phyloP scores from a whole-genome alignment of 148 eudicot species.

The Rheum nobile region DNA sequence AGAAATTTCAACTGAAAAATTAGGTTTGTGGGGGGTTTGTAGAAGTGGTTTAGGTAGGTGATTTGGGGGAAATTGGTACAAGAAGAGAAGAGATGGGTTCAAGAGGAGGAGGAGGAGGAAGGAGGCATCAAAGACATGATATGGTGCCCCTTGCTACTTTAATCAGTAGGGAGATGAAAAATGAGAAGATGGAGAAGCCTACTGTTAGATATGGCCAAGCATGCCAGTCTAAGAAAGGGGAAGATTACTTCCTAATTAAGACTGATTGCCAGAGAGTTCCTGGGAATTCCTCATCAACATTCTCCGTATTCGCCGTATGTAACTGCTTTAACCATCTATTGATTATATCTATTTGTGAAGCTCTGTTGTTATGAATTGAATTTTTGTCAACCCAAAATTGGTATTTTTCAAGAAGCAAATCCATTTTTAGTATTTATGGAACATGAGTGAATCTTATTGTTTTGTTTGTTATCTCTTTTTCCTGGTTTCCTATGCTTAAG shows the following conservation, averaged over 20 bases:
- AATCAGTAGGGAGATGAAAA: slow-evolving; percentile 54
- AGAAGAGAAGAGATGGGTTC: neutral
- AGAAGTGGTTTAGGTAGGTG: neutral
- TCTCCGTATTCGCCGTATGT: slow-evolving; percentile 77
- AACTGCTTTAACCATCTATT: neutral
- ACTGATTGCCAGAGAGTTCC: slow-evolving; percentile 74
- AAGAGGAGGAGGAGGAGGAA: slow-evolving; percentile 34
- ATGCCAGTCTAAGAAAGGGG: slow-evolving; percentile 75
- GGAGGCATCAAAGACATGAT: slow-evolving; percentile 32
- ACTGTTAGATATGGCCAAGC: slow-evolving; percentile 54
- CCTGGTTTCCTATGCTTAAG: neutral
- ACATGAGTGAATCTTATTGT: neutral
- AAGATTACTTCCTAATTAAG: slow-evolving; percentile 59
- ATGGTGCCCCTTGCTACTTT: slow-evolving; percentile 65
- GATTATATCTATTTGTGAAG: neutral
- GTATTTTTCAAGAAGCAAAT: neutral
- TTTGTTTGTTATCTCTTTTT: neutral
- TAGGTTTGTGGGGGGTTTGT: slow-evolving; percentile 4
- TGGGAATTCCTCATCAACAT: slow-evolving; percentile 55
- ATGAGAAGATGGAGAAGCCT: slow-evolving; percentile 78
- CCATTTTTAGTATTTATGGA: neutral
- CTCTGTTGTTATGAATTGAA: neutral
- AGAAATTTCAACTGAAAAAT: neutral
- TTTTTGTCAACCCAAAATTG: neutral
- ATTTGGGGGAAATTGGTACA: slow-evolving; percentile 13